Evolutionary conservation across 306 rosid species (phyloP).

Genomic region (Prunus salicina): DNA sequence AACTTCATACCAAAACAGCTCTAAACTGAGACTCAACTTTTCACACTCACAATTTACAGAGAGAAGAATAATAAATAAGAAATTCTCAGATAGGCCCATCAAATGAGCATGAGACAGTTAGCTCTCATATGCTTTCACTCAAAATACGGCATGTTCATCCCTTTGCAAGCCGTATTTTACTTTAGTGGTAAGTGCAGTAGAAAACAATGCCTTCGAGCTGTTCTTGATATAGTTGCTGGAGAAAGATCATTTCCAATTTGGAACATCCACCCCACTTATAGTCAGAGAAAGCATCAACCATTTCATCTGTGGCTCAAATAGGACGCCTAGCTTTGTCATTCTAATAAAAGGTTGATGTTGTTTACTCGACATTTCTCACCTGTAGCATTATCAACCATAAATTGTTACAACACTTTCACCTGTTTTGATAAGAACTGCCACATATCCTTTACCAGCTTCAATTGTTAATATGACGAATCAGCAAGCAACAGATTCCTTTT

Average conservation of each 20-base stretch:
- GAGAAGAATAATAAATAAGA: neutral
- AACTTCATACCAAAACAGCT: neutral
- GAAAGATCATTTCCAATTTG: neutral
- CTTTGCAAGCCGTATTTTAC: neutral
- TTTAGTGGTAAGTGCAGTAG: neutral
- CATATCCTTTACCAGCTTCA: neutral
- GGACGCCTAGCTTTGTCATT: neutral
- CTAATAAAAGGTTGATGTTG: neutral
- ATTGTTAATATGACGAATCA: conserved; percentile 23
- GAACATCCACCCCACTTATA: neutral
- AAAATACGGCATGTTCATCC: no score
- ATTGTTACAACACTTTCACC: neutral
- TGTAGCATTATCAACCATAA: neutral
- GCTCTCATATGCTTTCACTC: neutral
- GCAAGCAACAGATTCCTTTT: conserved; percentile 20
- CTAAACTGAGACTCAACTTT: neutral
- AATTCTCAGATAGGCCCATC: neutral
- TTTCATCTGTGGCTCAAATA: neutral
- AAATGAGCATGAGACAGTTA: neutral
- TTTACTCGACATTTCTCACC: neutral
- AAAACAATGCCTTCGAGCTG: neutral
- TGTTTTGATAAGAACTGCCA: neutral
- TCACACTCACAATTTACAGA: conserved; percentile 1
- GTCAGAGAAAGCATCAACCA: neutral
- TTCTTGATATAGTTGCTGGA: neutral